Base-by-base conservation (phyloP, 495 filamentous ascomycete genomes). In the Aspergillus campestris region DNA sequence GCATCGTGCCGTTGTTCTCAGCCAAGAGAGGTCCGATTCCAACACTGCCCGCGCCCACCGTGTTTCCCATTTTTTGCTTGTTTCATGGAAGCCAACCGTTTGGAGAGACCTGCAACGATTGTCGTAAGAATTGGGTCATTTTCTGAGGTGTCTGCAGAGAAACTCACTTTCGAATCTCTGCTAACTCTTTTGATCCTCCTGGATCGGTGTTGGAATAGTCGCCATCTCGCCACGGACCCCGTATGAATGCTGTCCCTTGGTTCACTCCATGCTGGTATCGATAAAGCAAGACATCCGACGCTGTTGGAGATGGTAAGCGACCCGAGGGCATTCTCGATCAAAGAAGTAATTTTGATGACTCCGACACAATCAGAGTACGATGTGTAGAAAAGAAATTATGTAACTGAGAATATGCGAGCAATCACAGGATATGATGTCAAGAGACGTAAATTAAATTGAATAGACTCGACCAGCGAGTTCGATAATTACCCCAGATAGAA, bases 251-350 rank as follows among this genome's bases (percentile, higher is more conserved):
- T 15, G 70, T 67, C 32, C 78, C 77, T 12, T 81, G 57, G 46
- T 80, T 81, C 4, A 65, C 63, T 12, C 76, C 77, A 55, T 79
- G 70, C 46, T 78, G 73, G 52, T 71, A 76, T 40, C 77, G 71
- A 53, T 77, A 79, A 10, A 72, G 61, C 28, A 71, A 56, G 32
- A 75, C 57, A 48, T 80, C 74, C 34, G 54, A 44, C 6, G 55
- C 38, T 15, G 64, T 66, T 9, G 73, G 67, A 7, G 64, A 44
- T 9, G 40, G 40, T 7, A 31, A 43, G 31, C 34, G 34, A 34
- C 33, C 31, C n/a, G 33, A 14, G 3, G 40, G 34, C 40, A 43
- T 43, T 8, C 18, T 24, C 4, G 4, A 24, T 24, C 18, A 24
- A 24, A 24, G 18, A 24, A 4, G 2, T 24, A 24, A 4, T 1